phyloP scores from a whole-genome alignment of 2,329 filamentous ascomycete species.

The Neofusicoccum laricinum region DNA sequence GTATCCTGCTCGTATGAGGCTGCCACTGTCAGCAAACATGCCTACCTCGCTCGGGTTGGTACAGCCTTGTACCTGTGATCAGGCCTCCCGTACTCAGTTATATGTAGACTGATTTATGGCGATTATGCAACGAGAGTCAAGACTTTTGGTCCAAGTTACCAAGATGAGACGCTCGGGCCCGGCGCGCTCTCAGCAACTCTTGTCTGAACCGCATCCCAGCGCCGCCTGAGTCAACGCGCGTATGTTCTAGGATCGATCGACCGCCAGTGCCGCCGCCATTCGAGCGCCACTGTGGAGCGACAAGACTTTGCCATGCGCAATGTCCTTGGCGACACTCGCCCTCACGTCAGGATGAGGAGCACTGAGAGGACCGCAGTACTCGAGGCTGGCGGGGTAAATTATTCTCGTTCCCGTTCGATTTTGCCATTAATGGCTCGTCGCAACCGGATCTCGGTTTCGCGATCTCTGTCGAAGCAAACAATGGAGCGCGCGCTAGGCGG shows the following conservation, averaged over 20 bases:
- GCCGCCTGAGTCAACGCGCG: neutral
- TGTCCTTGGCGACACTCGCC: neutral
- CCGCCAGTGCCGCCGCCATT: neutral
- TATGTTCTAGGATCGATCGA: neutral
- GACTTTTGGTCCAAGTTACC: neutral
- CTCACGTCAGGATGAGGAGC: neutral
- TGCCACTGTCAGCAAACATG: neutral
- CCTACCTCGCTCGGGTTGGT: neutral
- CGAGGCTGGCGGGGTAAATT: neutral
- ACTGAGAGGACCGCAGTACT: neutral
- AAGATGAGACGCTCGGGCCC: neutral
- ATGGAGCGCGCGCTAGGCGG: neutral
- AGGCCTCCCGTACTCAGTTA: neutral
- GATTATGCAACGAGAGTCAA: neutral
- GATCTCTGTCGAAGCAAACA: neutral
- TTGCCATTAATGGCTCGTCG: neutral
- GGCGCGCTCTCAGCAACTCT: neutral
- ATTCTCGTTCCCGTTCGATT: neutral
- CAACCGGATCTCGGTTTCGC: slow-evolving; percentile 1
- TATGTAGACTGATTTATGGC: neutral
- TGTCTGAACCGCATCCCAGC: slow-evolving; percentile 1
- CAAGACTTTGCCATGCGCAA: neutral
- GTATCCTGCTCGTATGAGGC: neutral
- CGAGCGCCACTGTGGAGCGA: neutral
- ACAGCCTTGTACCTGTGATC: neutral